These are phyloP conservation scores for Rachicladosporium sp. DNA, from an alignment of 2,329 filamentous ascomycete genomes.

Conservation along the genomic window DNA sequence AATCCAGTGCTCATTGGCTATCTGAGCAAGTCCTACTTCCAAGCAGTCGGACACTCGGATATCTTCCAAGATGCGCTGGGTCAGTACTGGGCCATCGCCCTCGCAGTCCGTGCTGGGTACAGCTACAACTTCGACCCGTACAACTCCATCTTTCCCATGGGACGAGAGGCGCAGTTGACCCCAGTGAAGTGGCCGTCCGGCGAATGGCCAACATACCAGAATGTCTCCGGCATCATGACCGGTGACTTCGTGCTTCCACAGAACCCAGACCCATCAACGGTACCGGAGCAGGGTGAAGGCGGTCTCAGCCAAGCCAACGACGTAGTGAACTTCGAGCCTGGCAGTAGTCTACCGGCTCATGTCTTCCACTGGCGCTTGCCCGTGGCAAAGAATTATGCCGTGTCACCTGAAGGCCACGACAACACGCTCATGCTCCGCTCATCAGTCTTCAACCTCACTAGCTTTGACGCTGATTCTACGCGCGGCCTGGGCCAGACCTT, in stretches of 20 bases:
- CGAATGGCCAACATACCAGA: slow-evolving; percentile 25
- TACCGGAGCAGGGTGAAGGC: slow-evolving; percentile 25
- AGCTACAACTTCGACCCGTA: slow-evolving; percentile 19
- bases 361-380: slow-evolving; percentile 47
- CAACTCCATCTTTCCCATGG: slow-evolving; percentile 36
- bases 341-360: slow-evolving; percentile 36
- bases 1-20: slow-evolving; percentile 15
- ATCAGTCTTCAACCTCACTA: slow-evolving; percentile 42
- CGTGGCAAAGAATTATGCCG: slow-evolving; percentile 28
- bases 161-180: slow-evolving; percentile 39
- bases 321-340: slow-evolving; percentile 33
- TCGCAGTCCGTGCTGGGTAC: slow-evolving; percentile 34
- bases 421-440: slow-evolving; percentile 37
- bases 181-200: slow-evolving; percentile 37
- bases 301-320: slow-evolving; percentile 33
- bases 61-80: slow-evolving; percentile 39
- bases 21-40: slow-evolving; percentile 22
- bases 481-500: slow-evolving; percentile 40
- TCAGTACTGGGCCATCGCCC: slow-evolving; percentile 40
- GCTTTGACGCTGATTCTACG: slow-evolving; percentile 37
- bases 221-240: slow-evolving; percentile 32
- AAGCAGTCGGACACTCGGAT: slow-evolving; percentile 45
- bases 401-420: slow-evolving; percentile 32
- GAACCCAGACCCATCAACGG: slow-evolving; percentile 27
- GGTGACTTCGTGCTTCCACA: slow-evolving; percentile 18